Evolutionary conservation across 257 asterid genomes (phyloP).

Genomic region (Dorcoceras hygrometricum): DNA sequence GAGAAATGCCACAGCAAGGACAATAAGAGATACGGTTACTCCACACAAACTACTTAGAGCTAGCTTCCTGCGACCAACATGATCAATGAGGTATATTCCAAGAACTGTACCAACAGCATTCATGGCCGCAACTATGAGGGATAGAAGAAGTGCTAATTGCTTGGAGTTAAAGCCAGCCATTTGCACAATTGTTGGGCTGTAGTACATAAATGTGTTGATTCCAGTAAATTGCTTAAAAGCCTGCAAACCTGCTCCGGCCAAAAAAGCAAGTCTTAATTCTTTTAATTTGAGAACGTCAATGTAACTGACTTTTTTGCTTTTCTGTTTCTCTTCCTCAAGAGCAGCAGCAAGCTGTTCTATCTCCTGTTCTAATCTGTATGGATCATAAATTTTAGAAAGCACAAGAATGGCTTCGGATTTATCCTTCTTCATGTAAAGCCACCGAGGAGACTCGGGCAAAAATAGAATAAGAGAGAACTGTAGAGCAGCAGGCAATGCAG

Average conservation of each 20-base stretch:
- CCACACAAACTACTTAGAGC: conserved; percentile 78
- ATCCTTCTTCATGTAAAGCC: conserved; percentile 93
- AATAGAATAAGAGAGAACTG: conserved; percentile 80
- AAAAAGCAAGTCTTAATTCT: conserved; percentile 82
- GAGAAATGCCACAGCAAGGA: conserved; percentile 58
- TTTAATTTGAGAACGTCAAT: conserved; percentile 64
- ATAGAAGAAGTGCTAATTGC: conserved; percentile 75
- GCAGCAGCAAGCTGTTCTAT: conserved; percentile 76
- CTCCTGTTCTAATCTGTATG: conserved; percentile 74
- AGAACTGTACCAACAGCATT: conserved; percentile 75
- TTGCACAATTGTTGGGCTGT: conserved; percentile 90
- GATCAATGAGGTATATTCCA: conserved; percentile 85
- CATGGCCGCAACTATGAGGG: conserved; percentile 67
- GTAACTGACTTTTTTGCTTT: conserved; percentile 47
- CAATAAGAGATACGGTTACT: conserved; percentile 63
- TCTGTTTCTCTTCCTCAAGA: conserved; percentile 66
- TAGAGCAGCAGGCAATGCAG: conserved; percentile 73
- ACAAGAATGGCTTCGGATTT: conserved; percentile 76
- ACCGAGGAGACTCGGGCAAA: conserved; percentile 94
- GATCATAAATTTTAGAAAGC: conserved; percentile 87
- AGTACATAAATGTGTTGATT: conserved; percentile 88
- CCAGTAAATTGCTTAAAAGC: conserved; percentile 96
- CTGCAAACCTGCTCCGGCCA: conserved; percentile 93
- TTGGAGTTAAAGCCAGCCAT: conserved; percentile 94
- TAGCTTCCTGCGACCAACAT: conserved; percentile 66